Conservation (phyloP, 768 basidiomycete genomes). For the Cystobasidium tubakii region DNA sequence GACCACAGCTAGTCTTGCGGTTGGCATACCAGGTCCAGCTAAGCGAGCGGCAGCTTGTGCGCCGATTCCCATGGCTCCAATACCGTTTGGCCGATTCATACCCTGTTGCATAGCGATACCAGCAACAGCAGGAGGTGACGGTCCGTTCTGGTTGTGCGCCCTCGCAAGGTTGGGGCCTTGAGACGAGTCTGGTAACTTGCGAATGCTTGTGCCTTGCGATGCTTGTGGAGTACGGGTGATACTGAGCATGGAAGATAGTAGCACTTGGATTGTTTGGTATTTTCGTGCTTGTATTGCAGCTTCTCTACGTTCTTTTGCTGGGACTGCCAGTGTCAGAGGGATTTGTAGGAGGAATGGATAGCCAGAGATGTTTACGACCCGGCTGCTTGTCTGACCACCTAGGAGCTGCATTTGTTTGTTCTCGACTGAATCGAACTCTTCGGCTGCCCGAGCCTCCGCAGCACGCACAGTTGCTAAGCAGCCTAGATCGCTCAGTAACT, state of each 20-base stretch:
- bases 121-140: not conserved
- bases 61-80: constrained; percentile 1
- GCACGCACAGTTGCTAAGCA: not conserved
- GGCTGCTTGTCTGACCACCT: constrained; percentile 19
- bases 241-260: constrained; percentile 20
- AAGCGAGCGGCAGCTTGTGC: constrained; percentile 21
- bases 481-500: constrained; percentile 6
- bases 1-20: constrained; percentile 38
- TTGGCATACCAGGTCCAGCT: constrained; percentile 19
- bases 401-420: not conserved
- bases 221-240: not conserved
- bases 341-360: constrained; percentile 32
- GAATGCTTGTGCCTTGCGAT: not conserved
- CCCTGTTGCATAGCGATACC: constrained; percentile 8
- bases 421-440: constrained; percentile 11
- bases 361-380: constrained; percentile 32
- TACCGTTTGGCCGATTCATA: not conserved
- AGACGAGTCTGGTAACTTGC: not conserved
- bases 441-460: not conserved
- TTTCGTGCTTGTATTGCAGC: constrained; percentile 11
- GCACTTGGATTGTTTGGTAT: not conserved
- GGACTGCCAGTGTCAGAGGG: not conserved
- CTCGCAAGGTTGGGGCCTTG: too few species aligned
- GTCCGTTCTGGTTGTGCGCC: not conserved
- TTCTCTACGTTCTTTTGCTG: constrained; percentile 14